phyloP scores from a whole-genome alignment of 164 flowering plant species.

The Warburgia ugandensis region DNA sequence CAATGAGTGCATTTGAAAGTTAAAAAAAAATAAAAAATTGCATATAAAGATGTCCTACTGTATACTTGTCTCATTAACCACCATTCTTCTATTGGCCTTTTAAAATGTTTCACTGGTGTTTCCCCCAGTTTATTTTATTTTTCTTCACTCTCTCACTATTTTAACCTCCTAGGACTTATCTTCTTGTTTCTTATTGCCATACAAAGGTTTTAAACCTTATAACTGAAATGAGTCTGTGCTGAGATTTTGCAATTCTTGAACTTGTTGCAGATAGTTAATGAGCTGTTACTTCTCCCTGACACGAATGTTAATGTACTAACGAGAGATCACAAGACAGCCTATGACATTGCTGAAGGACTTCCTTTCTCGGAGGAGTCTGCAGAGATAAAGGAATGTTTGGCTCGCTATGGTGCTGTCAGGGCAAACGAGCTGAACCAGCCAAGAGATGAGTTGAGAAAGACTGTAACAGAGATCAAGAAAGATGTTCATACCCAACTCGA shows the following conservation, averaged over 20 bases:
- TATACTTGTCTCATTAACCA: too few relatives aligned
- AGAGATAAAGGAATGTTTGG: slow-evolving; percentile 46
- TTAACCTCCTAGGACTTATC: too few relatives aligned
- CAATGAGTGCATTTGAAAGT: too few relatives aligned
- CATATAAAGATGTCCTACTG: too few relatives aligned
- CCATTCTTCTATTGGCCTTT: too few relatives aligned
- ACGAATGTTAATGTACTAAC: slow-evolving; percentile 60
- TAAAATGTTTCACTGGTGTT: too few relatives aligned
- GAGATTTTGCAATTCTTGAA: neutral
- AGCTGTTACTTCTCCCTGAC: slow-evolving; percentile 45
- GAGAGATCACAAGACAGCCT: slow-evolving; percentile 69
- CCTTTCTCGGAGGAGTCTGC: slow-evolving; percentile 52
- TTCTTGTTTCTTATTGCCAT: too few relatives aligned
- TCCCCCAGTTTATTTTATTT: too few relatives aligned
- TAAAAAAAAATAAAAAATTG: too few relatives aligned
- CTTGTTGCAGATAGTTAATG: slow-evolving; percentile 52
- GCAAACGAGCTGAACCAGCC: slow-evolving; percentile 77
- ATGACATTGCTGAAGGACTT: slow-evolving; percentile 69
- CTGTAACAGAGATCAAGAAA: slow-evolving; percentile 63
- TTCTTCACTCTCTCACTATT: too few relatives aligned
- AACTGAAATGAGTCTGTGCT: too few relatives aligned
- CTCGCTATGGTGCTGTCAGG: slow-evolving; percentile 43
- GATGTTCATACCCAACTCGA: slow-evolving; percentile 73
- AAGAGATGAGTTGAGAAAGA: slow-evolving; percentile 61
- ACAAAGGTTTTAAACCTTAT: too few relatives aligned